These are phyloP conservation scores for Pontederia paniculata DNA, from an alignment of 176 grass and related monocot species.

Conservation along the genomic window DNA sequence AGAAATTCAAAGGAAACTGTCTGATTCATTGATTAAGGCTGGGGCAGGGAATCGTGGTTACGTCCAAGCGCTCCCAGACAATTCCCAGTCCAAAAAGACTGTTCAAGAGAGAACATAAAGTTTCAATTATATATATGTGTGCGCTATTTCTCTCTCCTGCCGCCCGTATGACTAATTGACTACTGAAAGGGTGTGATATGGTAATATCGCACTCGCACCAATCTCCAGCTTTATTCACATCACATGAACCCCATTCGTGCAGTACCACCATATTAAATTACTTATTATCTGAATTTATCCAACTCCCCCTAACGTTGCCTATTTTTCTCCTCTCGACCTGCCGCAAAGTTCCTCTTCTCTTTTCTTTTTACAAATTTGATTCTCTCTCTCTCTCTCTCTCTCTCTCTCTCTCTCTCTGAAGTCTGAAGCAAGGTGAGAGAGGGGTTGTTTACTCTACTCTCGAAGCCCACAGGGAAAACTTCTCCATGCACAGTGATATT, in stretches of 20 bases:
- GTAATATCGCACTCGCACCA: no score
- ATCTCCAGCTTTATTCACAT: no score
- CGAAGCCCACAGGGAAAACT: no score
- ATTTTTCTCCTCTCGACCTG: neutral
- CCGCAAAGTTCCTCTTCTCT: neutral
- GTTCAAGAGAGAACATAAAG: neutral
- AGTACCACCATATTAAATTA: neutral
- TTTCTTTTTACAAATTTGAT: slow-evolving; percentile 5
- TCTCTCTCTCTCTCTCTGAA: slow-evolving; percentile 3
- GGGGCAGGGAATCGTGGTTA: slow-evolving; percentile 47
- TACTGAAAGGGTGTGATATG: no score
- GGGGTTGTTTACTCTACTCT: no score
- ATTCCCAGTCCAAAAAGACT: slow-evolving; percentile 42
- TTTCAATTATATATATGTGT: neutral
- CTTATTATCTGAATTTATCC: neutral
- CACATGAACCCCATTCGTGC: no score
- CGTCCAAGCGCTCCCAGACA: slow-evolving; percentile 58
- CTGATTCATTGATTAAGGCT: neutral
- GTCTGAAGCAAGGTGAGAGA: slow-evolving; percentile 6
- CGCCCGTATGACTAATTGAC: no score
- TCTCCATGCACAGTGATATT: no score
- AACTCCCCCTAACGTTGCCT: neutral
- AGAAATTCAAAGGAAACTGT: no score
- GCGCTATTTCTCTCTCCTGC: no score
- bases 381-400: neutral